These are phyloP conservation scores for Cercis canadensis DNA, from an alignment of 306 rosid species.

Conservation along the genomic window DNA sequence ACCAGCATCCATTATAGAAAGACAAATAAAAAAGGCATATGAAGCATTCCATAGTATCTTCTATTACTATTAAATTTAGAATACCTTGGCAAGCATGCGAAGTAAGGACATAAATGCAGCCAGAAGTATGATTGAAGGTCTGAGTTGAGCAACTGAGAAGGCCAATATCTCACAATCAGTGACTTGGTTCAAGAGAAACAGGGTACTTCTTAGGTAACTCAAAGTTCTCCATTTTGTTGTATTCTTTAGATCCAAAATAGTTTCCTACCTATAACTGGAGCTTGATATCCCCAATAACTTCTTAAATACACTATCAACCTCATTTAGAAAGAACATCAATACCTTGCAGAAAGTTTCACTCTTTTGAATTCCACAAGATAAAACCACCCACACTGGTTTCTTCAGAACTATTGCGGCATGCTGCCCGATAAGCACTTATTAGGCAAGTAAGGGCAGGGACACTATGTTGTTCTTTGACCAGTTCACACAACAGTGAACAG, in stretches of 20 bases:
- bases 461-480: no score
- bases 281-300: slow-evolving; percentile 61
- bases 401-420: no score
- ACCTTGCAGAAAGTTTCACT: slow-evolving; percentile 66
- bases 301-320: slow-evolving; percentile 77
- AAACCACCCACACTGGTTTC: no score
- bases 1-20: slow-evolving; percentile 1
- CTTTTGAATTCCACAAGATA: slow-evolving; percentile 61
- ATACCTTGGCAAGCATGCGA: slow-evolving; percentile 73
- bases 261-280: slow-evolving; percentile 64
- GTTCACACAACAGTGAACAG: no score
- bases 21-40: no score
- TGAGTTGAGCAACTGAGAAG: slow-evolving; percentile 65
- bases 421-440: no score
- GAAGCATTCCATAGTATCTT: no score
- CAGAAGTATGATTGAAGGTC: slow-evolving; percentile 66
- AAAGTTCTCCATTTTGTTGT: no score
- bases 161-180: slow-evolving; percentile 74
- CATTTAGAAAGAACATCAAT: slow-evolving; percentile 65
- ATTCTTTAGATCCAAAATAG: slow-evolving; percentile 64
- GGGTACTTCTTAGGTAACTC: slow-evolving; percentile 79
- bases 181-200: slow-evolving; percentile 74
- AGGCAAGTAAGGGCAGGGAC: no score
- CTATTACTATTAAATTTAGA: no score
- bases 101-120: slow-evolving; percentile 73